Base-by-base conservation (phyloP, 345 rosid genomes). In the Eucalyptus erythrocorys region DNA sequence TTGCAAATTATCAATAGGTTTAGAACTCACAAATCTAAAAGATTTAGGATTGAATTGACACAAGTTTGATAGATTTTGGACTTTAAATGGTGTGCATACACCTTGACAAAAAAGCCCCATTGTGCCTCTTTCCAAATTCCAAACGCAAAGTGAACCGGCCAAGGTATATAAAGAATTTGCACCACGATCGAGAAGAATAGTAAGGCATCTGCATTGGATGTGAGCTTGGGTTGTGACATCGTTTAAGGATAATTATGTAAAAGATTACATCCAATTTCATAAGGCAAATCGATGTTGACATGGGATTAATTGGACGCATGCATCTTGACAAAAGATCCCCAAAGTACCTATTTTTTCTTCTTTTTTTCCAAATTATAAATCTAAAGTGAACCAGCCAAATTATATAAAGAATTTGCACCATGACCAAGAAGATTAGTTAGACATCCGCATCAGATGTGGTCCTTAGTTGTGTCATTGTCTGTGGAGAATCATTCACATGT, bases 11-110 rank as follows among this genome's bases (percentile, higher is more conserved):
- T 55, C 0, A 55, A 24, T 55, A 55, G 61, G 61, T 55, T 24
- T 55, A 55, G 30, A 55, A 55, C 1, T 55, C 0, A 55, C 61
- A 55, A 24, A 55, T 22, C 24, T 22, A 3, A 55, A 55, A 55
- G 1, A 55, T 55, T 55, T 55, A 0, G 5, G 30, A 55, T 0
- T 55, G 61, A 55, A 22, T 55, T 55, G 0, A 8, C 0, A 55
- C 30, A 55, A 24, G 0, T 22, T 22, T 4, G 0, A 55, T 55
- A 0, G 0, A 24, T 9, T 55, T 24, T 55, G 13, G 30, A 55
- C 61, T 55, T 55, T 55, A 55, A 55, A 55, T 55, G 61, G 12
- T 24, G 10, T 0, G 6, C 61, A 24, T 55, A 10, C 61, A 55
- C 61, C 61, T 55, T 24, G 61, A 55, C 61, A 0, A 24, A 22